A percentile compares a stretch with the other conserved stretches of the same genome.
Evolutionary conservation across 805 yeast genomes (phyloP).

Genomic region (Ogataea zsoltii): DNA sequence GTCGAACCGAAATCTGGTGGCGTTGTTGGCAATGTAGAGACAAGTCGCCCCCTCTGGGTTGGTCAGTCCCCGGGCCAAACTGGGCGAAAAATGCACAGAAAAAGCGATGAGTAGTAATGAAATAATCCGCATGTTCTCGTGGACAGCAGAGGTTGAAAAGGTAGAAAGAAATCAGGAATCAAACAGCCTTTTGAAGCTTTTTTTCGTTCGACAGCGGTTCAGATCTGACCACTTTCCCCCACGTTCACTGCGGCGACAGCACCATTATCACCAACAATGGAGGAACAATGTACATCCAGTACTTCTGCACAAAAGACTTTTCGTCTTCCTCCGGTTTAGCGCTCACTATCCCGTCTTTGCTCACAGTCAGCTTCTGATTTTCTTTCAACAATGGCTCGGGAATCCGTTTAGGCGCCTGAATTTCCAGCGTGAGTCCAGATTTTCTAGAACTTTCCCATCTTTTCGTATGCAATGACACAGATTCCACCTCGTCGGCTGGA

Average conservation of each 20-base stretch:
- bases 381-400: slow-evolving; percentile 14
- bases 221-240: slow-evolving; percentile 1
- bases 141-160: too few relatives aligned
- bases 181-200: background rate
- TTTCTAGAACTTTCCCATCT: background rate
- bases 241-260: slow-evolving; percentile 19
- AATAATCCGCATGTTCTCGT: too few relatives aligned
- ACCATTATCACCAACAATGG: slow-evolving; percentile 43
- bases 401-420: slow-evolving; percentile 7
- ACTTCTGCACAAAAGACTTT: slow-evolving; percentile 55
- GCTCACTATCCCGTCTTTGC: slow-evolving; percentile 12
- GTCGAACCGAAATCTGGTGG: slow-evolving; percentile 35
- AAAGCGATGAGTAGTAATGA: background rate
- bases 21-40: slow-evolving; percentile 34
- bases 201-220: slow-evolving; percentile 4
- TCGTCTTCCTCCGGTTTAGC: slow-evolving; percentile 19
- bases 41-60: slow-evolving; percentile 40
- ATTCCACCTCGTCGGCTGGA: slow-evolving; percentile 6
- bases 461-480: slow-evolving; percentile 16
- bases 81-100: background rate
- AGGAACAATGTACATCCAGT: slow-evolving; percentile 64
- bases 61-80: slow-evolving; percentile 32
- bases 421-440: slow-evolving; percentile 5
- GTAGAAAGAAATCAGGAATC: too few relatives aligned
- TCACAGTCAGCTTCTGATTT: slow-evolving; percentile 9